Evolutionary conservation across 495 filamentous ascomycete genomes (phyloP).

Genomic region (Neurospora cerealis): DNA sequence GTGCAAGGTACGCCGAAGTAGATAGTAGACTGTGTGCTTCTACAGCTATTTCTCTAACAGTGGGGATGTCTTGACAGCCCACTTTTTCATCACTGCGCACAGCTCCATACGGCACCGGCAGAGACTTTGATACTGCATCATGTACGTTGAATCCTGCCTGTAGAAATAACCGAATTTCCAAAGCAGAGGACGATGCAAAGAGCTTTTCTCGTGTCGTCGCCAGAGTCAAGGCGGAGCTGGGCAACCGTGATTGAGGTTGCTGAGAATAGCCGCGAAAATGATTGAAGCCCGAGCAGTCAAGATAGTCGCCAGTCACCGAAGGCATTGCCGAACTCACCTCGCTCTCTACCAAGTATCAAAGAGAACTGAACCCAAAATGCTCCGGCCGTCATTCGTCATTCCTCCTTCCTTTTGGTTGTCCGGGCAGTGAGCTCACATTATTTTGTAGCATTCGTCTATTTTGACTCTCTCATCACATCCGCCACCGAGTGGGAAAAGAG

Average conservation of each 20-base stretch:
- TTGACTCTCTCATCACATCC: constrained; percentile 1
- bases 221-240: constrained; percentile 6
- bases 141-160: background rate
- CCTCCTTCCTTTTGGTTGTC: background rate
- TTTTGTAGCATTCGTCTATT: background rate
- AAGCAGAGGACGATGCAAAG: background rate
- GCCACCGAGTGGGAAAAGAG: constrained; percentile 1
- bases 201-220: background rate
- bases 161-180: background rate
- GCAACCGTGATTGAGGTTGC: constrained; percentile 9
- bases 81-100: background rate
- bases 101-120: background rate
- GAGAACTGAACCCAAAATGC: background rate
- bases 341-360: background rate
- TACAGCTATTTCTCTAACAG: background rate
- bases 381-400: background rate
- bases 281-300: background rate
- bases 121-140: background rate
- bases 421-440: background rate
- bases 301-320: background rate
- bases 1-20: background rate
- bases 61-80: background rate
- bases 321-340: background rate
- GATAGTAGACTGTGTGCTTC: background rate
- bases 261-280: constrained; percentile 2